Evolutionary conservation across 371 early-diverging fungal species (phyloP), one percentile per base, ranked within the genome.

Genomic region (Haplosporangium sp.): DNA sequence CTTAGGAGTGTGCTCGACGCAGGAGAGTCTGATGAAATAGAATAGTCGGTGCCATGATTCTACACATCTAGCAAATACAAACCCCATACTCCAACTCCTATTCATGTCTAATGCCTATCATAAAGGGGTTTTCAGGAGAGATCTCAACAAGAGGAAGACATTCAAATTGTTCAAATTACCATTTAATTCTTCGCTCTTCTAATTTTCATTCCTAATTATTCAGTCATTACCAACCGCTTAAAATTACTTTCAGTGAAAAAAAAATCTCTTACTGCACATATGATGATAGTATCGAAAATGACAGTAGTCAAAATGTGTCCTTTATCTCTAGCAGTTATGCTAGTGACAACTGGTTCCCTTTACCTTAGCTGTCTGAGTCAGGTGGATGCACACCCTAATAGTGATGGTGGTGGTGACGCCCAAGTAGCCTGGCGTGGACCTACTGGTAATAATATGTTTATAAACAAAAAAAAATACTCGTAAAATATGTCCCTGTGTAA

Each of bases 1-100:
- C 84, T 87, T 44, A 57, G 78, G 11, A 76, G 69, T 52, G 67
- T 62, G 3, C 69, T 59, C 2, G 77, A 77, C 34, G 56, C 72
- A 15, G 62, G 50, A 37, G 60, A 69, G 3, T 55, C 63, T 27
- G 39, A 53, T n/a, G 65, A 56, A 52, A 61, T 62, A 44, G 72
- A 65, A 4, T 74, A 57, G 48, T 10, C 20, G 40, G 11, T 4
- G n/a, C 9, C 35, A 5, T 27, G 9, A 9, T 27, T 57, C n/a
- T 57, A 34, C 34, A 34, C 34, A 42, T 5, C 9, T 42, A 15
- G 5, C 17, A 55, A 34, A 27, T 34, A 27, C 15, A 20, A 5
- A 55, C 27, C 19, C 55, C 55, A 55, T 55, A 55, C 27, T 34
- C 27, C 27, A 5, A 13, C 42, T 61, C 61, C 61, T 61, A 19